phyloP scores from a whole-genome alignment of 2,329 filamentous ascomycete genomes.

The Xylaria sp. region DNA sequence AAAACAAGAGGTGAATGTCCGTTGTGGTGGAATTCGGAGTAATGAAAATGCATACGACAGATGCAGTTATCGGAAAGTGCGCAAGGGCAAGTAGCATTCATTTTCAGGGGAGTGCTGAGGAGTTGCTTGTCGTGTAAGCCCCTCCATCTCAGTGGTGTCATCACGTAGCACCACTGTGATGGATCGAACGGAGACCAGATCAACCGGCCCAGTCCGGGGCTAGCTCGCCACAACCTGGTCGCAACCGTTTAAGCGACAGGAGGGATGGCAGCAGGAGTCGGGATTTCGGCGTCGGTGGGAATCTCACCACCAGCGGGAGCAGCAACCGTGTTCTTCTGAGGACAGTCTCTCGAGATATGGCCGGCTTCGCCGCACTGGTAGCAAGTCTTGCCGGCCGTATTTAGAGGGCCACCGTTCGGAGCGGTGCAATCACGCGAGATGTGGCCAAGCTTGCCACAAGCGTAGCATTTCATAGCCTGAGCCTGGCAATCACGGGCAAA shows the following conservation, averaged over 20 bases:
- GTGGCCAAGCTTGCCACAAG: conserved; percentile 93
- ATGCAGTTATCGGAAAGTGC: conserved; percentile 24
- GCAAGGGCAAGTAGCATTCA: neutral
- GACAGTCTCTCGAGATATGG: conserved; percentile 96
- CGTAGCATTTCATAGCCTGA: conserved; percentile 98
- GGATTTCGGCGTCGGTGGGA: conserved; percentile 46
- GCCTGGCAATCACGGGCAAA: conserved; percentile 98
- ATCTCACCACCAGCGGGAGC: conserved; percentile 52
- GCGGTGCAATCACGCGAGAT: conserved; percentile 95
- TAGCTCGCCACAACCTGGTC: conserved; percentile 20
- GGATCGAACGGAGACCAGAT: conserved; percentile 17
- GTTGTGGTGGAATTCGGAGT: conserved; percentile 18
- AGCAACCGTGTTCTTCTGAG: conserved; percentile 68
- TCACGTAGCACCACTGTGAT: conserved; percentile 11
- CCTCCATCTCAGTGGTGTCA: conserved; percentile 11
- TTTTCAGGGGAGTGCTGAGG: neutral
- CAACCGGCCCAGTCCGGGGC: conserved; percentile 10
- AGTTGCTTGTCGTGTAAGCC: conserved; percentile 5
- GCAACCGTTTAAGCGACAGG: conserved; percentile 48
- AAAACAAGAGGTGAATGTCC: conserved; percentile 20
- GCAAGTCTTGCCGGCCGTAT: conserved; percentile 97
- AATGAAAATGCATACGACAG: conserved; percentile 22
- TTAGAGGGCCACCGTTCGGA: conserved; percentile 93
- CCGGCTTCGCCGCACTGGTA: conserved; percentile 97
- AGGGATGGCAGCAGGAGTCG: conserved; percentile 45